A percentile compares a stretch with the other conserved stretches of the same genome.
Conservation (phyloP, 768 basidiomycete species). For the Lactarius vividus region DNA sequence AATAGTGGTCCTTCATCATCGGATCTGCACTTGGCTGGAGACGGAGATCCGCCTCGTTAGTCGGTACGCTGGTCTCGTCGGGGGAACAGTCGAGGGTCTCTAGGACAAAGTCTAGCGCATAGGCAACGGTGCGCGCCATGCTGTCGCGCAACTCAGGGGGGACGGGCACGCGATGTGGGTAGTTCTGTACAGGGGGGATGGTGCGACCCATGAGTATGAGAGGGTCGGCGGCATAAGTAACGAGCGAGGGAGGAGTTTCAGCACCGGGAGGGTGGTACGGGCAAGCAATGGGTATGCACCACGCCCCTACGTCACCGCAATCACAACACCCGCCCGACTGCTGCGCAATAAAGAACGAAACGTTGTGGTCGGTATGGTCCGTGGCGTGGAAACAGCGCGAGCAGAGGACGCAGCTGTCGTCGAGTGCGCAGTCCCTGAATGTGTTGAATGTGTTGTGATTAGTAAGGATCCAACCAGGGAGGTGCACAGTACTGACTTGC, state of each 20-base stretch:
- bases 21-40: slow-evolving; percentile 75
- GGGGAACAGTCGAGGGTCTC: slow-evolving; percentile 81
- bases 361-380: slow-evolving; percentile 84
- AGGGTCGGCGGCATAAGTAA: slow-evolving; percentile 30
- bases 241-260: slow-evolving; percentile 34
- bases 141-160: slow-evolving; percentile 70
- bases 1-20: slow-evolving; percentile 74
- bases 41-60: slow-evolving; percentile 65
- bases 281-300: slow-evolving; percentile 66
- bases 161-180: slow-evolving; percentile 52
- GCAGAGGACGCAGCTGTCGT: slow-evolving; percentile 90
- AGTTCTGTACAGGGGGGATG: slow-evolving; percentile 59
- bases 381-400: slow-evolving; percentile 85
- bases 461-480: slow-evolving; percentile 4
- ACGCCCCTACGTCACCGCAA: slow-evolving; percentile 90
- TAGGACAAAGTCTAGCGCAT: slow-evolving; percentile 79
- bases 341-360: slow-evolving; percentile 90
- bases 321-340: slow-evolving; percentile 94
- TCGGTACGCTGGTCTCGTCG: slow-evolving; percentile 68
- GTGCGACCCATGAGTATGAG: slow-evolving; percentile 39
- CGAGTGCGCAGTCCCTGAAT: slow-evolving; percentile 81
- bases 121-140: slow-evolving; percentile 70
- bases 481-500: slow-evolving; percentile 63
- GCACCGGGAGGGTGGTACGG: slow-evolving; percentile 66
- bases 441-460: slow-evolving; percentile 33